phyloP scores from a whole-genome alignment of 495 filamentous ascomycete genomes.

The Xylaria flabelliformis region DNA sequence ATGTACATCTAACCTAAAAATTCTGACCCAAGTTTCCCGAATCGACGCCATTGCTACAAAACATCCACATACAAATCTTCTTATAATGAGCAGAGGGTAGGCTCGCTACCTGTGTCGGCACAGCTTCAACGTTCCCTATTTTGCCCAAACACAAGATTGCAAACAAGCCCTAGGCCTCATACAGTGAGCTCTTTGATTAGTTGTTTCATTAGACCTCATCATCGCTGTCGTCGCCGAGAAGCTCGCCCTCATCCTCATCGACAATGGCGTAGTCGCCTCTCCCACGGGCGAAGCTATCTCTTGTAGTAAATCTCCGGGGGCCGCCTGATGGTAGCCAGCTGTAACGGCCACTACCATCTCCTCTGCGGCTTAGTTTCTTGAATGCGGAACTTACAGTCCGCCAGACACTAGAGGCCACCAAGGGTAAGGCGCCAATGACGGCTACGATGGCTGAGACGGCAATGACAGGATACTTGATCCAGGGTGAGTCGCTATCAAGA shows the following conservation, averaged over 20 bases:
- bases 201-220: conserved; percentile 69
- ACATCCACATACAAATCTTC: conserved; percentile 2
- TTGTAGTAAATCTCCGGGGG: conserved; percentile 73
- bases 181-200: conserved; percentile 1
- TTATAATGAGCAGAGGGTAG: neutral
- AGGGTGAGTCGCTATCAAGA: conserved; percentile 69
- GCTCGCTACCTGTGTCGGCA: neutral
- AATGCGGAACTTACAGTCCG: conserved; percentile 58
- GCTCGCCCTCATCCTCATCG: conserved; percentile 90
- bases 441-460: conserved; percentile 79
- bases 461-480: conserved; percentile 79
- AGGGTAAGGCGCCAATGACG: conserved; percentile 74
- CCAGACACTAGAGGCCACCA: conserved; percentile 71
- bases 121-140: neutral
- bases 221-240: conserved; percentile 91
- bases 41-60: conserved; percentile 23
- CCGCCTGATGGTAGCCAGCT: conserved; percentile 55
- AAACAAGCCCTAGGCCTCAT: neutral
- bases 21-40: conserved; percentile 20
- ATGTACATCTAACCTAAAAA: conserved; percentile 24
- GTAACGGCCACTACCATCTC: conserved; percentile 47
- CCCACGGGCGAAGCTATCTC: conserved; percentile 83
- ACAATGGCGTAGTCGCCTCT: conserved; percentile 85
- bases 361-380: conserved; percentile 49
- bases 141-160: neutral